Evolutionary conservation across 2,329 filamentous ascomycete species (phyloP), one percentile per base, ranked within the genome.

Genomic region (Aspergillus novoparasiticus): DNA sequence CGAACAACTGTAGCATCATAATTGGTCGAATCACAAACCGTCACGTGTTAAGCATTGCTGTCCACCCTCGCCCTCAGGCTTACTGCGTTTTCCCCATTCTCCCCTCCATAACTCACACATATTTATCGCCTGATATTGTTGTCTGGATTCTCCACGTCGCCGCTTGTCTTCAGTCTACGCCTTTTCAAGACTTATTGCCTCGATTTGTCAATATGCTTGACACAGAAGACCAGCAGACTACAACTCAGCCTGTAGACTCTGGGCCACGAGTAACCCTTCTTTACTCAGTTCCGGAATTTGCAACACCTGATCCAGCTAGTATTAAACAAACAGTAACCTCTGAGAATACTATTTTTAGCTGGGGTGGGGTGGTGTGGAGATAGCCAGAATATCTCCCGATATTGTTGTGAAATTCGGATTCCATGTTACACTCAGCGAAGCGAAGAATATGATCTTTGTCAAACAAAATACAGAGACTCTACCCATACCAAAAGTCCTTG

Each of bases 381-480:
- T 70, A 55, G 65, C 55, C 0, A 68, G 62, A 36, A 64, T 68
- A 65, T 70, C 65, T n/a, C 62, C 68, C 5, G 39, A 51, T 58
- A 26, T 71, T 12, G 65, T 65, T 19, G 65, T 68, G 60, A 69
- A 69, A 62, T 62, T 61, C 48, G 69, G 66, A 21, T 34, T 60
- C 36, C 61, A 66, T 56, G 45, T 70, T 34, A 66, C 51, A 19
- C 14, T 58, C 34, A 64, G 21, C 41, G 66, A 71, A 43, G 68
- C 66, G 4, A 66, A 65, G 36, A 66, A 58, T 39, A 68, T 70
- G 66, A 53, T 66, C 6, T 62, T 63, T 57, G 61, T 71, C n/a
- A 58, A 54, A 16, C 10, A 66, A 53, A 68, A 70, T 28, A 65
- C 65, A 21, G 45, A 58, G 28, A 54, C 30, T 43, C n/a, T 69